Evolutionary conservation across 2,329 filamentous ascomycete genomes (phyloP).

Genomic region (Elsinoe necatrix): DNA sequence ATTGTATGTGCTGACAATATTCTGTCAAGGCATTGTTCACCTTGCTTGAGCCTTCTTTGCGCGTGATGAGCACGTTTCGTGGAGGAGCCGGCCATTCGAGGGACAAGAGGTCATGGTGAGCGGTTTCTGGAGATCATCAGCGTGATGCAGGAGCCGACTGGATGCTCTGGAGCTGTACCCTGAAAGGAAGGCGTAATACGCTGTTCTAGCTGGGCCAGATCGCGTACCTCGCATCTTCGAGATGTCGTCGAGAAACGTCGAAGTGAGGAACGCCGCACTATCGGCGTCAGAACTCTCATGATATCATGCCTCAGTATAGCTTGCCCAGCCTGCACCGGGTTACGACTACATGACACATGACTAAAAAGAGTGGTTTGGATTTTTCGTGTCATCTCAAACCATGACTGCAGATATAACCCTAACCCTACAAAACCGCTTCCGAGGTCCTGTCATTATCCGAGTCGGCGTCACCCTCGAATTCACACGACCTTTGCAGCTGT

Average conservation of each 20-base stretch:
- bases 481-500: too few species aligned
- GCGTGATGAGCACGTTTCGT: slow-evolving; percentile 59
- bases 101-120: slow-evolving; percentile 52
- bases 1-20: slow-evolving; percentile 60
- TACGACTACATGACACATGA: too few species aligned
- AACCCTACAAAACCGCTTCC: too few species aligned
- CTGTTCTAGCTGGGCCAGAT: slow-evolving; percentile 43
- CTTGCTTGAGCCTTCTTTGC: slow-evolving; percentile 52
- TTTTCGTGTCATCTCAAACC: too few species aligned
- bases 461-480: too few species aligned
- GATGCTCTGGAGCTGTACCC: slow-evolving; percentile 31
- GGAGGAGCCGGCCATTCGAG: slow-evolving; percentile 61
- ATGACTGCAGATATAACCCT: too few species aligned
- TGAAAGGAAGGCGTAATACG: slow-evolving; percentile 57
- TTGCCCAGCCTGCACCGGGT: neutral
- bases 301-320: slow-evolving; percentile 20
- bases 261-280: slow-evolving; percentile 18
- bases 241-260: slow-evolving; percentile 46
- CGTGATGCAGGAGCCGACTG: neutral
- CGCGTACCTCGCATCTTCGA: slow-evolving; percentile 41
- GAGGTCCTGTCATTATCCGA: too few species aligned
- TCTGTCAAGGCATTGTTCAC: slow-evolving; percentile 51
- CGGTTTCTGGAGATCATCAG: slow-evolving; percentile 40
- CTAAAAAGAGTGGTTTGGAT: too few species aligned
- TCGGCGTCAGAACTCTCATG: slow-evolving; percentile 25